A percentile compares a stretch with the other conserved stretches of the same genome.
Evolutionary conservation across 192 early-diverging fungal genomes (phyloP).

Genomic region (Coemansia sp.): DNA sequence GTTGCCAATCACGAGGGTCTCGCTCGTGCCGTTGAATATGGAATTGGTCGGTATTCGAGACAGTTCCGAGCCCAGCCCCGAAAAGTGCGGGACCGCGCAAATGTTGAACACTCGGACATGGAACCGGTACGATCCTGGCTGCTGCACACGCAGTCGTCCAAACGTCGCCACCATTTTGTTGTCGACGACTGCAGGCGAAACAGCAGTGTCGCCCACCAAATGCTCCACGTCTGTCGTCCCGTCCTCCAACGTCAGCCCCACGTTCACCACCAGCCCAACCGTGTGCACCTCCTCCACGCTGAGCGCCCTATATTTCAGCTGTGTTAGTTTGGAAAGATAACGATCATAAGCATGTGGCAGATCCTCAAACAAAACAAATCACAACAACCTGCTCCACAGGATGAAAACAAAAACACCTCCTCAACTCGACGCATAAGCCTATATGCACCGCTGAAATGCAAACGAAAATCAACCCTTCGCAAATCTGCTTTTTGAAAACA

Average conservation of each 20-base stretch:
- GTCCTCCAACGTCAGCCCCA: slow-evolving; percentile 25
- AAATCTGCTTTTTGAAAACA: neutral
- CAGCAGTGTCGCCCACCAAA: slow-evolving; percentile 11
- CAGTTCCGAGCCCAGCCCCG: neutral
- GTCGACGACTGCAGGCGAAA: slow-evolving; percentile 16
- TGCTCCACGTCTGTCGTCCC: slow-evolving; percentile 32
- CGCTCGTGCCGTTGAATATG: slow-evolving; percentile 24
- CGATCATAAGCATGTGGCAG: neutral
- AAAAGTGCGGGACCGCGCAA: slow-evolving; percentile 8
- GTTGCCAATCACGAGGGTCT: slow-evolving; percentile 14
- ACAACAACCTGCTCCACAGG: no score
- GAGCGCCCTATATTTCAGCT: neutral
- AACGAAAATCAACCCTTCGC: neutral
- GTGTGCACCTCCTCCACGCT: slow-evolving; percentile 19
- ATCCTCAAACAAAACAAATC: neutral
- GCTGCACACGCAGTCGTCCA: slow-evolving; percentile 4
- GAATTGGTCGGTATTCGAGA: slow-evolving; percentile 12
- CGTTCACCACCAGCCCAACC: slow-evolving; percentile 23
- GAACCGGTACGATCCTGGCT: slow-evolving; percentile 28
- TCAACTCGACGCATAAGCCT: neutral
- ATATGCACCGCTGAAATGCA: neutral
- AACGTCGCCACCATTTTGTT: slow-evolving; percentile 26
- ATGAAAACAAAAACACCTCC: no score
- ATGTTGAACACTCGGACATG: slow-evolving; percentile 30
- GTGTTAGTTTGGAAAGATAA: no score